Conservation (phyloP, 768 basidiomycete genomes). For the Pleurotus djamor region DNA sequence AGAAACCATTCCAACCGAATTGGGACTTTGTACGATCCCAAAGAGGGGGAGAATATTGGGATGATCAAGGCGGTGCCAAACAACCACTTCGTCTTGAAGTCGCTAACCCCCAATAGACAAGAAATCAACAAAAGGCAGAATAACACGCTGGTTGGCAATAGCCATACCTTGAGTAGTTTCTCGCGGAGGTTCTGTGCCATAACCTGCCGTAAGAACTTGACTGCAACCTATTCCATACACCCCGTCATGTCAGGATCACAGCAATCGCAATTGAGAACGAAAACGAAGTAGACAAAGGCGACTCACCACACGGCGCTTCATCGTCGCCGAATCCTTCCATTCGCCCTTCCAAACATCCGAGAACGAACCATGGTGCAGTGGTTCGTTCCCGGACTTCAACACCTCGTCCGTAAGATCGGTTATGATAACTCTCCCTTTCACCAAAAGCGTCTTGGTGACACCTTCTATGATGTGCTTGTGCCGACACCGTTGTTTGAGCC, state of each 20-base stretch:
- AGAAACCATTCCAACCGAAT: slow-evolving; percentile 62
- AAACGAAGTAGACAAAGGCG: no score
- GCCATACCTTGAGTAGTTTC: slow-evolving; percentile 45
- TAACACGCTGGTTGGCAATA: neutral
- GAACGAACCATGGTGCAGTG: slow-evolving; percentile 54
- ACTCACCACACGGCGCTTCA: slow-evolving; percentile 24
- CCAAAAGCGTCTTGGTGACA: slow-evolving; percentile 52
- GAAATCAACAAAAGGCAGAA: neutral
- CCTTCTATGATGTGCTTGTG: slow-evolving; percentile 53
- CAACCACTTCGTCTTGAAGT: slow-evolving; percentile 51
- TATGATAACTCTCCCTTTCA: slow-evolving; percentile 46
- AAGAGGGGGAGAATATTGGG: slow-evolving; percentile 53
- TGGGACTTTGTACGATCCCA: slow-evolving; percentile 48
- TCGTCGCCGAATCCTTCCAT: slow-evolving; percentile 48
- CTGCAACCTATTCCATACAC: slow-evolving; percentile 40
- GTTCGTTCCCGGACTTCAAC: slow-evolving; percentile 38
- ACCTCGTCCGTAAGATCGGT: slow-evolving; percentile 60
- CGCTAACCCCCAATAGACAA: slow-evolving; percentile 28
- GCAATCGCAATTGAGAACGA: slow-evolving; percentile 14
- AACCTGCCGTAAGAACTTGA: slow-evolving; percentile 53
- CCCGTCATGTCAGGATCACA: neutral
- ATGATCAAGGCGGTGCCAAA: slow-evolving; percentile 59
- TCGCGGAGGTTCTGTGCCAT: slow-evolving; percentile 51
- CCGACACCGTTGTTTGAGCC: slow-evolving; percentile 54
- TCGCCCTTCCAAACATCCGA: slow-evolving; percentile 61